A percentile compares a stretch with the other conserved stretches of the same genome.
These are phyloP conservation scores for Pseudogymnoascus sp. DNA, from an alignment of 2,329 filamentous ascomycete genomes.

Conservation along the genomic window DNA sequence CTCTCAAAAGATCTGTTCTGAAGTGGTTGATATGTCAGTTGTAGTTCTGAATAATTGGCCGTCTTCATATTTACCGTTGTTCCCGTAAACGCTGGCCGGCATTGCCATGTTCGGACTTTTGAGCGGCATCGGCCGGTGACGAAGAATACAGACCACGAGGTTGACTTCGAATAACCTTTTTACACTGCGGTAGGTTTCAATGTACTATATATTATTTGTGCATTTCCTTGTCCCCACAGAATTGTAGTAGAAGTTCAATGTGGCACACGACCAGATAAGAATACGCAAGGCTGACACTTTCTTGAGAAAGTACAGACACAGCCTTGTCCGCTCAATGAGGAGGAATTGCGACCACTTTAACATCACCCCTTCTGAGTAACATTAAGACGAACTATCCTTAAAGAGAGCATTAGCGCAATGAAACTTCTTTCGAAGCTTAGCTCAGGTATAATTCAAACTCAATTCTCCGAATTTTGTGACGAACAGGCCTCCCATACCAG, in stretches of 20 bases:
- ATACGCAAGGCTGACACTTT: background rate
- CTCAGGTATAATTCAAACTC: background rate
- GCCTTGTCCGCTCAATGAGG: background rate
- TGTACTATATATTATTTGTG: background rate
- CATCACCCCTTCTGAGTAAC: background rate
- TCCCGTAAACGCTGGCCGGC: background rate
- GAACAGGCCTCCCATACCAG: background rate
- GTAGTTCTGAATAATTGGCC: background rate
- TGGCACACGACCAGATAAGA: background rate
- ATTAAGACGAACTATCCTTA: background rate
- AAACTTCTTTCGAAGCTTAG: background rate
- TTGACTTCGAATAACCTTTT: background rate
- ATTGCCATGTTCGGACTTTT: background rate
- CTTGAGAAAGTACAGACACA: background rate
- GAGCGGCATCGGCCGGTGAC: background rate
- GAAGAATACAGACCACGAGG: background rate
- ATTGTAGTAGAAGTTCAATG: background rate
- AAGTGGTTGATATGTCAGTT: background rate
- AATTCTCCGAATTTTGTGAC: background rate
- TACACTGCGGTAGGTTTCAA: background rate
- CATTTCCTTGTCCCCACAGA: background rate
- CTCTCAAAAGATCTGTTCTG: background rate
- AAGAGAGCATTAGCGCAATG: background rate
- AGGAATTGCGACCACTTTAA: background rate
- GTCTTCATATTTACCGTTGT: background rate